Evolutionary conservation across 2,329 filamentous ascomycete species (phyloP).

Genomic region (Xylaria digitata): DNA sequence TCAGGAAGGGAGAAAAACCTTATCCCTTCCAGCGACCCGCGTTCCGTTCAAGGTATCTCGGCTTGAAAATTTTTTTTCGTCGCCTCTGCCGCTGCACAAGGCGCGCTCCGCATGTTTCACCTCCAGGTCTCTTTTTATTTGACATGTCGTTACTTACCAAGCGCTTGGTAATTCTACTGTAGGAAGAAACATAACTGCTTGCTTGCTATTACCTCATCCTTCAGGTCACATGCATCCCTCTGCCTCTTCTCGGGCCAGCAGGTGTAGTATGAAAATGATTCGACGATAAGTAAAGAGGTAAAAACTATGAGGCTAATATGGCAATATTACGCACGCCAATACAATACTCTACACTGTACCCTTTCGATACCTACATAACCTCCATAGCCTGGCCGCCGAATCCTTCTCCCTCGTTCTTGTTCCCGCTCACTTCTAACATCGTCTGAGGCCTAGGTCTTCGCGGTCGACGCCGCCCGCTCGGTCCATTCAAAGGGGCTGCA

Average conservation of each 20-base stretch:
- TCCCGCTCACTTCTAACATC: not conserved
- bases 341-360: slow-evolving; percentile 2
- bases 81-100: not conserved
- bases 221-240: not conserved
- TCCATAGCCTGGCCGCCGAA: not conserved
- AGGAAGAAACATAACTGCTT: not conserved
- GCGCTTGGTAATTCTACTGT: not conserved
- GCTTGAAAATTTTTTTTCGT: not conserved
- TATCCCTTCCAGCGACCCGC: not conserved
- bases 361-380: not conserved
- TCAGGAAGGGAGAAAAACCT: slow-evolving; percentile 1
- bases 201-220: not conserved
- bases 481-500: not conserved
- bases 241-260: not conserved
- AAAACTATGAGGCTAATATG: not conserved
- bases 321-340: not conserved
- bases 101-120: slow-evolving; percentile 3
- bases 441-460: slow-evolving; percentile 20
- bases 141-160: not conserved
- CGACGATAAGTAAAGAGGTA: too few relatives aligned
- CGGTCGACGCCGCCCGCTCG: slow-evolving; percentile 22
- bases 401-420: not conserved
- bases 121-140: not conserved
- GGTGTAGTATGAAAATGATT: not conserved
- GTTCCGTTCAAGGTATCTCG: not conserved